phyloP scores from a whole-genome alignment of 176 grass and related monocot genomes.

The Avena sativa region DNA sequence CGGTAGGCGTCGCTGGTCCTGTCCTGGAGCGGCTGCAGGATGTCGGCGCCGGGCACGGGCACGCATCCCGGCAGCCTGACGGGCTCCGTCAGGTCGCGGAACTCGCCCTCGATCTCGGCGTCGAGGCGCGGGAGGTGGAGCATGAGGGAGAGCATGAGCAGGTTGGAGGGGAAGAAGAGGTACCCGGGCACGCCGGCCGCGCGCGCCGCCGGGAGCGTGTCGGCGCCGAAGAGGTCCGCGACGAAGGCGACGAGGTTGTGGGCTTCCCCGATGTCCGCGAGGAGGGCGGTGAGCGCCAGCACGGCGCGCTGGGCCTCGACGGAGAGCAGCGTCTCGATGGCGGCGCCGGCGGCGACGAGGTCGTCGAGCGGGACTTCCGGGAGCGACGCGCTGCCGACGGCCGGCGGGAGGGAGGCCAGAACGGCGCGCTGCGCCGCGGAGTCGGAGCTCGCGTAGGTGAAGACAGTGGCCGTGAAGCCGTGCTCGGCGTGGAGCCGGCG shows the following conservation, averaged over 20 bases:
- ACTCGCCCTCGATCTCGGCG: conserved; percentile 30
- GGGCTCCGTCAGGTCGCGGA: conserved; percentile 49
- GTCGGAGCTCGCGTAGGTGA: conserved; percentile 48
- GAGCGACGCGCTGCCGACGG: conserved; percentile 41
- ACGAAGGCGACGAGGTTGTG: conserved; percentile 57
- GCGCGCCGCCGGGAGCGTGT: conserved; percentile 44
- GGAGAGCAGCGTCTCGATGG: conserved; percentile 58
- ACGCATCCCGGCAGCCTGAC: conserved; percentile 62
- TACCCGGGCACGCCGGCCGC: conserved; percentile 46
- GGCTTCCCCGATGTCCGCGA: conserved; percentile 3
- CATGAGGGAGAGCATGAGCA: conserved; percentile 58
- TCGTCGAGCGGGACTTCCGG: conserved; percentile 36
- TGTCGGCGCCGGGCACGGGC: conserved; percentile 47
- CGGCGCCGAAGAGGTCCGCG: conserved; percentile 57
- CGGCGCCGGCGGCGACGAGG: conserved; percentile 40
- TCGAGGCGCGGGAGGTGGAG: conserved; percentile 56
- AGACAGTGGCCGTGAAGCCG: conserved; percentile 55
- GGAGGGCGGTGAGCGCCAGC: conserved; percentile 7
- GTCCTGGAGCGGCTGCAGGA: conserved; percentile 54
- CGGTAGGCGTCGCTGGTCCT: conserved; percentile 46
- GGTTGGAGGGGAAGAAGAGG: conserved; percentile 66
- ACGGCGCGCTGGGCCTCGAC: conserved; percentile 17
- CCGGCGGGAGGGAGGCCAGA: conserved; percentile 36
- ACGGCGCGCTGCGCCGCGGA: conserved; percentile 38
- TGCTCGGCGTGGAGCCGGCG: conserved; percentile 46